Evolutionary conservation across 208 protist species (phyloP).

Genomic region (Histomonas meleagridis): DNA sequence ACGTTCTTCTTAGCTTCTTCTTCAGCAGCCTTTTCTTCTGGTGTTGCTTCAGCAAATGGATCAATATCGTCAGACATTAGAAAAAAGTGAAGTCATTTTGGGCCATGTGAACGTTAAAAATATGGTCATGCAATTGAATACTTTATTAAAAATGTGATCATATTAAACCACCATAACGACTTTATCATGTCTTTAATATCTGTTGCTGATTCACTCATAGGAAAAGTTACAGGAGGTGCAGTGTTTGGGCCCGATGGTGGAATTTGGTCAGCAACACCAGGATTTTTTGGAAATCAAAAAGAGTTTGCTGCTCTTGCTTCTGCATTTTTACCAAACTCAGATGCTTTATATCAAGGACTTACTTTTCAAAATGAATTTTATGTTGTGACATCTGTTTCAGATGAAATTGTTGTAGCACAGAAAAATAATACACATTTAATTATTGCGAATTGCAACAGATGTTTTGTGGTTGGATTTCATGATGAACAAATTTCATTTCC

Average conservation of each 20-base stretch:
- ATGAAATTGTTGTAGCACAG: neutral
- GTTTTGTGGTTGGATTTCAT: neutral
- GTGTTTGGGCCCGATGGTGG: constrained; percentile 5
- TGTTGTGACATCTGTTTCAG: neutral
- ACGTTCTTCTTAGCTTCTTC: no score
- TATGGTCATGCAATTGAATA: no score
- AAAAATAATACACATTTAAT: neutral
- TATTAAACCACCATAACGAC: no score
- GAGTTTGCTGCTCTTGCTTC: neutral
- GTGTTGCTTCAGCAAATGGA: no score
- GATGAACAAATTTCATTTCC: constrained; percentile 9
- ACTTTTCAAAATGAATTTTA: neutral
- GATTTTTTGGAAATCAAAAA: neutral
- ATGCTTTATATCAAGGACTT: neutral
- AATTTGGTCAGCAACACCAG: constrained; percentile 27
- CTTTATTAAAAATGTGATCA: no score
- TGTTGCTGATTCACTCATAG: neutral
- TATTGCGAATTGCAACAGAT: neutral
- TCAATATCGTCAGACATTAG: no score
- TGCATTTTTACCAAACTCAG: neutral
- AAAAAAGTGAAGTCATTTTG: no score
- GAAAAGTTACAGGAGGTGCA: neutral
- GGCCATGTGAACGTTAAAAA: no score
- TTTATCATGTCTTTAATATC: no score
- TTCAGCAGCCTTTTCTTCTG: no score